Evolutionary conservation across 1,284 basidiomycete genomes (phyloP).

Genomic region (Meripilus lineatus): DNA sequence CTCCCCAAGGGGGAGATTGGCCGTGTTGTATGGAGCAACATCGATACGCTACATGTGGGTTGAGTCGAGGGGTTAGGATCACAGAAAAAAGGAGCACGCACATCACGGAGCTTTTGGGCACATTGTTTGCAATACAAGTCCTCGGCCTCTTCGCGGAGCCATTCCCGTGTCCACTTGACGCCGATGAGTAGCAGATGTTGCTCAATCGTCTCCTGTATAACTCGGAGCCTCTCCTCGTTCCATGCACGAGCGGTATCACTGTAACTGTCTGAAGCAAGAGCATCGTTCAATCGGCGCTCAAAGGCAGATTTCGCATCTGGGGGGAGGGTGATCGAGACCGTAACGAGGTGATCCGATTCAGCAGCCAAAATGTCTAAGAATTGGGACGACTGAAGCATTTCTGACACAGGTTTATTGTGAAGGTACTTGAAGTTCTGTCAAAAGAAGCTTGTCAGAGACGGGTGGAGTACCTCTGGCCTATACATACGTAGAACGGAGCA

Average conservation of each 20-base stretch:
- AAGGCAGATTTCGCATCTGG: conserved; percentile 59
- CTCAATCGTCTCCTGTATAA: conserved; percentile 77
- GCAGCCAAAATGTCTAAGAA: conserved; percentile 92
- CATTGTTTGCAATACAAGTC: conserved; percentile 73
- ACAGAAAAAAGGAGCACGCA: conserved; percentile 31
- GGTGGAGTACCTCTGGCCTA: not conserved
- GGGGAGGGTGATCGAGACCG: conserved; percentile 69
- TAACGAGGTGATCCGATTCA: conserved; percentile 85
- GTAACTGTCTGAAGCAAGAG: conserved; percentile 83
- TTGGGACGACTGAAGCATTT: conserved; percentile 72
- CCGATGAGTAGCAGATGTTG: conserved; percentile 81
- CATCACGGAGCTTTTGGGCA: conserved; percentile 66
- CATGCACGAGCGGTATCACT: conserved; percentile 86
- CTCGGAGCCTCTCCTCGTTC: conserved; percentile 83
- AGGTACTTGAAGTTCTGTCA: conserved; percentile 94
- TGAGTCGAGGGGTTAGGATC: conserved; percentile 7
- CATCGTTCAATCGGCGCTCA: conserved; percentile 71
- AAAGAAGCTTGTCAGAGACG: not conserved
- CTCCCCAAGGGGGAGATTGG: conserved; percentile 63
- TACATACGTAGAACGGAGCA: conserved; percentile 84
- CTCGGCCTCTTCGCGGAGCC: conserved; percentile 87
- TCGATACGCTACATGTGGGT: conserved; percentile 53
- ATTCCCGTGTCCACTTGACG: conserved; percentile 86
- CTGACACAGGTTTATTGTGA: conserved; percentile 71
- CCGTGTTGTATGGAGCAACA: conserved; percentile 67